Percentiles rank a stretch among this genome's conserved stretches.
Evolutionary conservation across 2,329 filamentous ascomycete species (phyloP).

Genomic region (Aspergillus phoenicis): DNA sequence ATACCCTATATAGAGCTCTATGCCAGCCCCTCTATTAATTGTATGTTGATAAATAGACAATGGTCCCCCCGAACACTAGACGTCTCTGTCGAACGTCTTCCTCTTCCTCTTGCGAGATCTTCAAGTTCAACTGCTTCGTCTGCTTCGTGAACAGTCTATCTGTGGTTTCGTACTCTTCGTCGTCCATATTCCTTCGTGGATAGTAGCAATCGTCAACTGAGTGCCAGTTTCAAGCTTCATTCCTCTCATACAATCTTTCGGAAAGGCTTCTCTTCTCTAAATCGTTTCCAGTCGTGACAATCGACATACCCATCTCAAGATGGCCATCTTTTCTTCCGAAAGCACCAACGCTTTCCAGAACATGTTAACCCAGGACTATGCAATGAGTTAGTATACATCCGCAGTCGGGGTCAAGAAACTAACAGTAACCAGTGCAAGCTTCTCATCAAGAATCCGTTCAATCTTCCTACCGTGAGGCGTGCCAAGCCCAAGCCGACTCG

Average conservation of each 20-base stretch:
- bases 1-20: slow-evolving; percentile 13
- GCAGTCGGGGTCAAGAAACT: neutral
- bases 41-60: slow-evolving; percentile 8
- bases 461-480: neutral
- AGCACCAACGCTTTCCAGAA: neutral
- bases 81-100: neutral
- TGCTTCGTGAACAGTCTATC: neutral
- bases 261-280: too few relatives aligned
- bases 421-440: neutral
- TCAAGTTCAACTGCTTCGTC: neutral
- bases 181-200: neutral
- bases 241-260: too few relatives aligned
- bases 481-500: neutral
- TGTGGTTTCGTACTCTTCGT: neutral
- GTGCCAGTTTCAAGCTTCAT: neutral
- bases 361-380: neutral
- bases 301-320: neutral
- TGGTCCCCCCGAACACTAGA: neutral
- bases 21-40: slow-evolving; percentile 23
- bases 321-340: neutral
- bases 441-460: neutral
- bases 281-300: too few relatives aligned
- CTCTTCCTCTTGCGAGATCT: neutral
- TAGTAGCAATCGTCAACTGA: neutral
- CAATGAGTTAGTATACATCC: neutral